Evolutionary conservation across 164 flowering plant species (phyloP).

Genomic region (Cinnamomum chago): DNA sequence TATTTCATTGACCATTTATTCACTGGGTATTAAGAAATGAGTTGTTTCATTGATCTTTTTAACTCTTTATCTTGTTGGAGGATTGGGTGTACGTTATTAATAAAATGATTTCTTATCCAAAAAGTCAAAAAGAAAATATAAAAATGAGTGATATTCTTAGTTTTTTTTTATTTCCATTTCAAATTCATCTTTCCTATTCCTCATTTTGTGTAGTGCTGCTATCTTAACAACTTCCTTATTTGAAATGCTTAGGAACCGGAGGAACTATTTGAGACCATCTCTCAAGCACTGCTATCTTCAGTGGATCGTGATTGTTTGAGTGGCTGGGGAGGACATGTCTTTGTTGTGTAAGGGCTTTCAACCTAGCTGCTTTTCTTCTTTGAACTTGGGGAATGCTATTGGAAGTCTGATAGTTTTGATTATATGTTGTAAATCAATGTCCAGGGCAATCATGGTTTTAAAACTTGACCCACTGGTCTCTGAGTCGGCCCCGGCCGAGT

Average conservation of each 20-base stretch:
- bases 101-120: too few species aligned
- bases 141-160: neutral
- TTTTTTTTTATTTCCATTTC: neutral
- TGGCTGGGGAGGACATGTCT: constrained; percentile 98
- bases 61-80: too few species aligned
- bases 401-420: too few species aligned
- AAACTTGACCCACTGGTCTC: too few species aligned
- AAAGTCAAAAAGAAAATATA: neutral
- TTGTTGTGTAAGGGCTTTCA: constrained; percentile 64
- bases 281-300: constrained; percentile 84
- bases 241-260: constrained; percentile 64
- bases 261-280: constrained; percentile 83
- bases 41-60: too few species aligned
- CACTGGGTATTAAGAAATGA: too few species aligned
- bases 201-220: too few species aligned
- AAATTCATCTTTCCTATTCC: neutral
- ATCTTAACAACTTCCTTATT: neutral
- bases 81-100: too few species aligned
- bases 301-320: constrained; percentile 93
- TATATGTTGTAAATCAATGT: too few species aligned
- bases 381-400: neutral
- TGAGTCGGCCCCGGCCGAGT: too few species aligned
- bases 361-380: neutral
- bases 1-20: too few species aligned
- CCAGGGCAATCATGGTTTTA: too few species aligned